A percentile compares a stretch with the other conserved stretches of the same genome.
These are phyloP conservation scores for Lyophyllum shimeji DNA, from an alignment of 768 basidiomycete genomes.

Conservation along the genomic window DNA sequence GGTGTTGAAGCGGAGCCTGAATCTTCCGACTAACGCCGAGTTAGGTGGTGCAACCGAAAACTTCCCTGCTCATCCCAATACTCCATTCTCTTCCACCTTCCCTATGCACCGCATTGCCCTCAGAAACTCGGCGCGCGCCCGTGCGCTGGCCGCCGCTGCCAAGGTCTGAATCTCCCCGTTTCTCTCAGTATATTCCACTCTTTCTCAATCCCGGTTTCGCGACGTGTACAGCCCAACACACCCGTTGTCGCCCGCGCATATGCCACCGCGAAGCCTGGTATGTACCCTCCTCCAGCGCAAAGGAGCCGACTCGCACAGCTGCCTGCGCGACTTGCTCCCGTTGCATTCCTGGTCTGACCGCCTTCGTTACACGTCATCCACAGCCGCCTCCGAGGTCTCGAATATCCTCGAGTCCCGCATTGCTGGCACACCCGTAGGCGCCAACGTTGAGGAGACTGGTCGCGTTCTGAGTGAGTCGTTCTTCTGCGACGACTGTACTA, in stretches of 20 bases:
- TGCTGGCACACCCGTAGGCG: slow-evolving; percentile 85
- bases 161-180: slow-evolving; percentile 45
- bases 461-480: slow-evolving; percentile 87
- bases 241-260: slow-evolving; percentile 75
- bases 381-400: slow-evolving; percentile 98
- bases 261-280: slow-evolving; percentile 98
- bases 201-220: slow-evolving; percentile 20
- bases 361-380: slow-evolving; percentile 34
- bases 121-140: slow-evolving; percentile 79
- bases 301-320: slow-evolving; percentile 11
- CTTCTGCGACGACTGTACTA: background rate
- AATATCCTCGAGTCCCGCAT: slow-evolving; percentile 99
- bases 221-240: slow-evolving; percentile 40
- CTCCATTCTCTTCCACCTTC: slow-evolving; percentile 47
- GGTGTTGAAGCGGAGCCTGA: slow-evolving; percentile 38
- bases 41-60: slow-evolving; percentile 37
- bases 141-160: slow-evolving; percentile 64
- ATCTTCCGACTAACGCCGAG: slow-evolving; percentile 52
- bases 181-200: slow-evolving; percentile 23
- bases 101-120: slow-evolving; percentile 84
- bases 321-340: slow-evolving; percentile 22
- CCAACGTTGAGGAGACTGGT: slow-evolving; percentile 98
- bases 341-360: slow-evolving; percentile 16
- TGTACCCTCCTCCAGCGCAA: slow-evolving; percentile 27
- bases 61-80: slow-evolving; percentile 43